phyloP scores from a whole-genome alignment of 352 stramenopile species.

The Phytopythium litorale region DNA sequence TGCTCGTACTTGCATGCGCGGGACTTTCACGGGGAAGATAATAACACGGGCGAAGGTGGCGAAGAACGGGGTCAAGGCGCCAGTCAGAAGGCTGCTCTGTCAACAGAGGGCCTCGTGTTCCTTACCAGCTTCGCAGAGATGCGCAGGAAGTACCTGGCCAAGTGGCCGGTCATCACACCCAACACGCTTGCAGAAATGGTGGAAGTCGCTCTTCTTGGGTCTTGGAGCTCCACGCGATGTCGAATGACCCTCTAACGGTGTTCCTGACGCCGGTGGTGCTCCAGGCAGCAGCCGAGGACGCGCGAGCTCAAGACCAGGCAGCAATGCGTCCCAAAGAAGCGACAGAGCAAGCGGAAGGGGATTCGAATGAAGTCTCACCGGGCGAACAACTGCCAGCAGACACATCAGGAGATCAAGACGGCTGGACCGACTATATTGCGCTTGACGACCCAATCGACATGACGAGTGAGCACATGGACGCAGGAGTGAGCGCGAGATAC shows the following conservation, averaged over 20 bases:
- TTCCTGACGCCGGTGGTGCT: background rate
- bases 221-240: background rate
- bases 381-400: background rate
- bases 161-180: conserved; percentile 42
- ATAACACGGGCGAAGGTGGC: background rate
- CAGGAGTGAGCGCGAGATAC: conserved; percentile 13
- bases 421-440: background rate
- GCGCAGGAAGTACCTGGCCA: conserved; percentile 19
- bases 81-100: background rate
- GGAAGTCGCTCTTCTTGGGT: conserved; percentile 5
- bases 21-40: conserved; percentile 31
- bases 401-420: background rate
- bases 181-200: conserved; percentile 13
- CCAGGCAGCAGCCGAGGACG: background rate
- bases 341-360: background rate
- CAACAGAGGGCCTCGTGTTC: background rate
- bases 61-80: background rate
- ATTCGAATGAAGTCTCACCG: background rate
- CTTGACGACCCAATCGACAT: background rate
- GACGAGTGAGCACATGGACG: background rate
- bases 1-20: conserved; percentile 62
- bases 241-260: background rate
- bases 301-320: background rate
- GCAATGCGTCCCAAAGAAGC: background rate
- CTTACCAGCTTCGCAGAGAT: background rate